Evolutionary conservation across 2,329 filamentous ascomycete genomes (phyloP), one percentile per base, ranked within the genome.

Genomic region (Bertia moriformis): DNA sequence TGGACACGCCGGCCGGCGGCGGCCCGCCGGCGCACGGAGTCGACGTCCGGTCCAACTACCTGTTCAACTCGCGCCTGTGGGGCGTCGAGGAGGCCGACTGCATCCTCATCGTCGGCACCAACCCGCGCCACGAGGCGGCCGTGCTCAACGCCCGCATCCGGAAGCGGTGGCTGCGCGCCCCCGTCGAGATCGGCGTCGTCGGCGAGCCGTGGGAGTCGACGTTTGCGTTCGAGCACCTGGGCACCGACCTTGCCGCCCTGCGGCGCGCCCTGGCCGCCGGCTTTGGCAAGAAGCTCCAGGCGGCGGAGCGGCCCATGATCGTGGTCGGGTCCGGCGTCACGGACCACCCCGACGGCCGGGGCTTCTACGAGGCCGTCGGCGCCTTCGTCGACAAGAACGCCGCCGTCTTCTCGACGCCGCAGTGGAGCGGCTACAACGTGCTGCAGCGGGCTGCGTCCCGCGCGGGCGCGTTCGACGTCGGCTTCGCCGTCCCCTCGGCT

Each of bases 381-480:
- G 60, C 70, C 45, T 98, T 96, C 54, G 83, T 94, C 29, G 88
- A 95, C 55, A 95, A 94, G 75, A 82, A 95, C 61, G 78, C 86
- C 46, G 68, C 74, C 49, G 93, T 80, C 66, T 95, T 98, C 69
- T 66, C 74, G 53, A 94, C 84, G 4, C 66, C 77, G 14, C 87
- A 94, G 59, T 96, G 93, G 87, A 91, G 94, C 58, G 91, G 89
- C 44, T 98, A 89, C 72, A 98, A 95, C 58, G 78, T 98, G 44
- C 78, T 98, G 39, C 91, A 98, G 65, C 79, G 89, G 46, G 82
- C 86, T 45, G 91, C 91, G 43, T 95, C 91, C 44, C 80, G 89
- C 49, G 83, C 83, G 27, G 91, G 87, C 56, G 91, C 91, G 44
- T 98, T 87, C 56, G 91, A 98, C 63, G 78, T 98, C 51, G 91